phyloP scores from a whole-genome alignment of 73 alveolate species.

The Paraurostyla sp. region DNA sequence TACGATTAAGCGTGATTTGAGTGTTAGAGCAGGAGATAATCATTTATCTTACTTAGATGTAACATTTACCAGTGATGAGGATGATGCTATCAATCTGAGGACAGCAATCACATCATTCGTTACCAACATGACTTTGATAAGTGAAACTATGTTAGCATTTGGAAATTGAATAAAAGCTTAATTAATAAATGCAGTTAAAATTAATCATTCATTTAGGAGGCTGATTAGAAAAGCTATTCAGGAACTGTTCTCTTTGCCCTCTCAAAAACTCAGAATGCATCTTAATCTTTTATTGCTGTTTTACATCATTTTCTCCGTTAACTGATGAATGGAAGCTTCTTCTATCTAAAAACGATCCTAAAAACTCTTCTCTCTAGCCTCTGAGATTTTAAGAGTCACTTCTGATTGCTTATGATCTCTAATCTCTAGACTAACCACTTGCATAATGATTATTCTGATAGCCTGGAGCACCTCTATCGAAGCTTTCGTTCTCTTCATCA shows the following conservation, averaged over 20 bases:
- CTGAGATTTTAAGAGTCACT: constrained; percentile 3
- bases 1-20: constrained; percentile 4
- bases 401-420: constrained; percentile 4
- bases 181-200: not conserved
- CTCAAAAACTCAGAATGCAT: constrained; percentile 35
- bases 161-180: constrained; percentile 33
- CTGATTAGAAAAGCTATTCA: constrained; percentile 11
- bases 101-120: constrained; percentile 42
- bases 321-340: constrained; percentile 52
- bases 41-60: constrained; percentile 12
- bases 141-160: not conserved
- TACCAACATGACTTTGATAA: not conserved
- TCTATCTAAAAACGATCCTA: constrained; percentile 19
- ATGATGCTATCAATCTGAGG: constrained; percentile 35
- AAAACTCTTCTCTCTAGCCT: constrained; percentile 53
- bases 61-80: not conserved
- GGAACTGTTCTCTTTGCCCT: constrained; percentile 37
- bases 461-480: not conserved
- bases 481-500: not conserved
- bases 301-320: not conserved
- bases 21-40: not conserved
- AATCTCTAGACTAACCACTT: not conserved
- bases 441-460: not conserved
- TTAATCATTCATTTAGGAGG: not conserved
- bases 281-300: constrained; percentile 2